Conservation (phyloP, 805 yeast genomes). For the Millerozyma miso region DNA sequence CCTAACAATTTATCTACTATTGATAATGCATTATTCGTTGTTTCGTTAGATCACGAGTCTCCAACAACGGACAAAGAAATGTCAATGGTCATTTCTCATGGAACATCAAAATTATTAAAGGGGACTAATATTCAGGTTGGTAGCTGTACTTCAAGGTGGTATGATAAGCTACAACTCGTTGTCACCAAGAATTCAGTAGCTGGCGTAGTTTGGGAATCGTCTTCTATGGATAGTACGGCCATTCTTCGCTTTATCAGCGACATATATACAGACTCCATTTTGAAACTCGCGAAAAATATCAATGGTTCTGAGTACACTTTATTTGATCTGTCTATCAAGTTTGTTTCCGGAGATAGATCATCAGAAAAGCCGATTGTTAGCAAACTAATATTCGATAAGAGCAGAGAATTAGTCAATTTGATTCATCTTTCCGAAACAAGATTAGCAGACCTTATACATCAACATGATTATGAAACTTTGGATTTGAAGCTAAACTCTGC, state of each 20-base stretch:
- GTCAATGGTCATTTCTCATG: constrained; percentile 48
- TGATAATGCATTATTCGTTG: constrained; percentile 49
- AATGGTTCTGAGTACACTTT: constrained; percentile 54
- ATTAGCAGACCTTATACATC: constrained; percentile 53
- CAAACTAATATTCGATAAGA: constrained; percentile 30
- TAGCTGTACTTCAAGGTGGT: constrained; percentile 56
- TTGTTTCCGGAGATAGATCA: constrained; percentile 35
- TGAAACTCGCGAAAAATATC: constrained; percentile 54
- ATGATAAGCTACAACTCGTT: constrained; percentile 53
- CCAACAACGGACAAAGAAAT: constrained; percentile 47
- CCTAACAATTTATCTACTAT: constrained; percentile 30
- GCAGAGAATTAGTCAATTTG: constrained; percentile 45
- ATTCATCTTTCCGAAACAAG: constrained; percentile 56
- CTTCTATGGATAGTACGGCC: constrained; percentile 56
- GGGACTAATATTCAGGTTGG: constrained; percentile 50
- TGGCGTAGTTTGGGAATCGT: constrained; percentile 56
- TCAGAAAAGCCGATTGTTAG: constrained; percentile 32
- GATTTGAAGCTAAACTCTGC: constrained; percentile 32
- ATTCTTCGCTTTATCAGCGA: constrained; percentile 54
- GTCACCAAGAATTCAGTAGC: constrained; percentile 55
- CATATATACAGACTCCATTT: constrained; percentile 53
- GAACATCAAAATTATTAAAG: constrained; percentile 40
- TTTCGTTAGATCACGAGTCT: constrained; percentile 46
- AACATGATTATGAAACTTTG: constrained; percentile 50
- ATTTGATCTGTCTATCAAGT: constrained; percentile 37